Base-by-base conservation (phyloP, 345 rosid genomes). In the Eutrema yunnanense region DNA sequence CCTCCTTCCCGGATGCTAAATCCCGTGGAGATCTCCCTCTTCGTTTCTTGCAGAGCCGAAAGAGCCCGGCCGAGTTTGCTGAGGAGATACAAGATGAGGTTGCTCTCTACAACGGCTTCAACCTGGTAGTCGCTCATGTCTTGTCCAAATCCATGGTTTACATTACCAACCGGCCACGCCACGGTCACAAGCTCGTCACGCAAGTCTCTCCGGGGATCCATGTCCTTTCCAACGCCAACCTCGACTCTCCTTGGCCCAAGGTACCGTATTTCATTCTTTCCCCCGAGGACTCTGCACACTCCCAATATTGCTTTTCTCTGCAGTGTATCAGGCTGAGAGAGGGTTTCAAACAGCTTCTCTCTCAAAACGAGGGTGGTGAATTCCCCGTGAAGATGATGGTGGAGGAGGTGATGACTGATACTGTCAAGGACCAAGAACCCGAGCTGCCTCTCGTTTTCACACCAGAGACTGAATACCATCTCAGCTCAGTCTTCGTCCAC, bases 241-340 rank as follows among this genome's bases (percentile, higher is more conserved):
- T 91, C 50, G 89, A 94, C 81, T 69, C 92, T 16, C 92, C 97
- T 37, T 89, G 92, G 97, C 90, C 88, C 67, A 88, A 91, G 90
- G 98, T 93, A 64, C 40, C 10, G 2, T 14, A 0, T 9, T 37
- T 36, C n/a, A 2, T 8, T 55, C 60, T 29, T 3, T 30, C 55
- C 4, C 6, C 2, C 9, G 6, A 33, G 36, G 6, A 14, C 22
- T 46, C 2, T 22, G 33, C 33, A 30, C 33, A 30, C 33, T 30
- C 33, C 22, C 38, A 11, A 55, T 5, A 19, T 33, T 55, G 27
- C 12, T 56, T 36, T 55, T 12, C 74, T 62, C 57, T 60, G 37
- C 79, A 90, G 93, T 86, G 86, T 62, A 76, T 80, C 54, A 69
- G 92, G 60, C 75, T 92, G 70, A 77, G 83, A 65, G 75, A 71